Evolutionary conservation across 805 yeast genomes (phyloP).

Genomic region (Lipomyces lipofer): DNA sequence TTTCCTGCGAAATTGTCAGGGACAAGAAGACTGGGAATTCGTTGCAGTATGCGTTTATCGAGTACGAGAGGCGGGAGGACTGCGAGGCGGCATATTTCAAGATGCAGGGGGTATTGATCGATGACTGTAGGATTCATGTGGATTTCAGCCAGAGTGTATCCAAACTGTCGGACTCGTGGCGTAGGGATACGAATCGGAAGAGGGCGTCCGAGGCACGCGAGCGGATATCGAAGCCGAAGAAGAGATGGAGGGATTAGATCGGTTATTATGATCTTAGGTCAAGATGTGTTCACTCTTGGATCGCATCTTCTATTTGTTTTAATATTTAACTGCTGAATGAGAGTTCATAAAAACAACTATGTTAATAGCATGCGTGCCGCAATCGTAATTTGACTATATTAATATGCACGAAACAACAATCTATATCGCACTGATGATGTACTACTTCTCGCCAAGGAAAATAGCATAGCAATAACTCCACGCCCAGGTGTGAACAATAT

Average conservation of each 20-base stretch:
- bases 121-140: slow-evolving; percentile 62
- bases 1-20: slow-evolving; percentile 52
- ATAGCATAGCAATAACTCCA: too few relatives aligned
- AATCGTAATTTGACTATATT: too few relatives aligned
- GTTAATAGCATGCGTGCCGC: too few relatives aligned
- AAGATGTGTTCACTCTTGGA: too few relatives aligned
- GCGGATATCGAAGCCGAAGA: background rate
- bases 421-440: too few relatives aligned
- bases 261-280: too few relatives aligned
- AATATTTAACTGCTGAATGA: too few relatives aligned
- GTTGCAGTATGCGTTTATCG: slow-evolving; percentile 64
- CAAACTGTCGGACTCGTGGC: slow-evolving; percentile 38
- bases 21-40: slow-evolving; percentile 53
- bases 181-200: slow-evolving; percentile 16
- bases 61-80: slow-evolving; percentile 48
- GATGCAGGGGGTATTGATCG: slow-evolving; percentile 63
- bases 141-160: slow-evolving; percentile 63
- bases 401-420: too few relatives aligned
- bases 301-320: too few relatives aligned
- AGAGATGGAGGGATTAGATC: slow-evolving; percentile 18
- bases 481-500: too few relatives aligned
- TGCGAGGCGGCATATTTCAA: slow-evolving; percentile 65
- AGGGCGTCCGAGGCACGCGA: slow-evolving; percentile 17
- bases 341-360: too few relatives aligned
- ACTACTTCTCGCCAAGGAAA: too few relatives aligned